Evolutionary conservation across 2,329 filamentous ascomycete genomes (phyloP), one percentile per base, ranked within the genome.

Genomic region (Calycina herbarum): DNA sequence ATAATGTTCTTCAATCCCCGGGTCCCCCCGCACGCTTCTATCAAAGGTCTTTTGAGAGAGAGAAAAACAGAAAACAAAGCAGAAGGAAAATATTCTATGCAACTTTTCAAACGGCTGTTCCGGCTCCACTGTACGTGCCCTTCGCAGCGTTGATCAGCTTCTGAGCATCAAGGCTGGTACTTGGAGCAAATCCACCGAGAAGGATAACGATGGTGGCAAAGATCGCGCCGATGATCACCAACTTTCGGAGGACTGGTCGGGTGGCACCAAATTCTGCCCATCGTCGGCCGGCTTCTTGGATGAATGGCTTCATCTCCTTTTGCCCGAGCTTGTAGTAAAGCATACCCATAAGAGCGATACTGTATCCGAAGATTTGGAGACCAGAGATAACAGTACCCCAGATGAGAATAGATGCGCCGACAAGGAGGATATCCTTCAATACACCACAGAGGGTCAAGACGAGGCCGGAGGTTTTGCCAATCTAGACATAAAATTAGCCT

Each of bases 401-500:
- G 78, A 94, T 91, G 70, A 91, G 78, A 87, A 94, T 93, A 68
- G 90, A 93, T 57, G 90, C 89, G 62, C 83, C 82, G 66, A 95
- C 92, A 61, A 95, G 89, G 74, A 95, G 85, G 66, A 95, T 92
- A 78, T 95, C 92, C 85, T 94, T 95, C 69, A 95, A 87, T 48
- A 95, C 91, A 82, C 92, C 92, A 76, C 90, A 94, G 58, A 95
- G 89, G 38, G 92, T 95, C 75, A 95, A 89, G 73, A 94, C 89
- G 63, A 95, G 89, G 62, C 91, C 92, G 0, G 91, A 94, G 17
- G 92, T 94, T 83, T 91, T 94, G 82, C 92, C 92, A 76, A 95
- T 94, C 91, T 94, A 70, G 57, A 62, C 40, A 51, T 24, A n/a
- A 56, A 8, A 33, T 69, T 69, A 67, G 64, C 20, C 20, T 40